phyloP scores from a whole-genome alignment of 2,329 filamentous ascomycete genomes.

The Leptographium wingfieldii region DNA sequence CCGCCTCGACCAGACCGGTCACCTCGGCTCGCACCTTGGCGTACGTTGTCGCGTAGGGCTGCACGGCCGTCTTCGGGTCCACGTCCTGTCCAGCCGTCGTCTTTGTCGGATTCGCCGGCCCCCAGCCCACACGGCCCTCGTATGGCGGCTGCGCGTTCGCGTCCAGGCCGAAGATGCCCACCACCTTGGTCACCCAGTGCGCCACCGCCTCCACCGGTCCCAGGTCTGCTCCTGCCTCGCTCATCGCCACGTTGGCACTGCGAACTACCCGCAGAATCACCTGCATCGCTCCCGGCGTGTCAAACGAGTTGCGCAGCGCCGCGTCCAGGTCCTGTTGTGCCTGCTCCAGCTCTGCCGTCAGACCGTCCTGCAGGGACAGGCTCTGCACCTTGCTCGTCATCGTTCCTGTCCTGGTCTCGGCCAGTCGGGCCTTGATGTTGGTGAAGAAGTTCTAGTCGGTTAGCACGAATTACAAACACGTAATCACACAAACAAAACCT shows the following conservation, averaged over 20 bases:
- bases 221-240: slow-evolving; percentile 12
- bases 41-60: slow-evolving; percentile 10
- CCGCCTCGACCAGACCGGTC: slow-evolving; percentile 1
- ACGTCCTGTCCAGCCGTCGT: not conserved
- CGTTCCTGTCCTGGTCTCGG: slow-evolving; percentile 1
- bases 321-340: slow-evolving; percentile 46
- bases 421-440: slow-evolving; percentile 11
- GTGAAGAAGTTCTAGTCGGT: slow-evolving; percentile 12
- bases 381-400: slow-evolving; percentile 4
- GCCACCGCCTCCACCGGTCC: slow-evolving; percentile 26
- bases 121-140: slow-evolving; percentile 45
- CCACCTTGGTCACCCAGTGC: slow-evolving; percentile 51
- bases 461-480: not conserved
- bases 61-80: slow-evolving; percentile 9
- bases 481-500: not conserved
- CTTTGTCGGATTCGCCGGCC: slow-evolving; percentile 46
- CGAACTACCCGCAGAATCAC: slow-evolving; percentile 50
- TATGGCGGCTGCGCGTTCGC: slow-evolving; percentile 24
- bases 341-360: slow-evolving; percentile 31
- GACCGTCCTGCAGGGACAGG: slow-evolving; percentile 5
- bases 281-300: slow-evolving; percentile 51
- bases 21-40: slow-evolving; percentile 10
- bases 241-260: slow-evolving; percentile 39
- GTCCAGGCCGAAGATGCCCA: slow-evolving; percentile 54
- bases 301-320: slow-evolving; percentile 55